Evolutionary conservation across 345 rosid genomes (phyloP), one percentile per base, ranked within the genome.

Genomic region (Lepidium sativum): DNA sequence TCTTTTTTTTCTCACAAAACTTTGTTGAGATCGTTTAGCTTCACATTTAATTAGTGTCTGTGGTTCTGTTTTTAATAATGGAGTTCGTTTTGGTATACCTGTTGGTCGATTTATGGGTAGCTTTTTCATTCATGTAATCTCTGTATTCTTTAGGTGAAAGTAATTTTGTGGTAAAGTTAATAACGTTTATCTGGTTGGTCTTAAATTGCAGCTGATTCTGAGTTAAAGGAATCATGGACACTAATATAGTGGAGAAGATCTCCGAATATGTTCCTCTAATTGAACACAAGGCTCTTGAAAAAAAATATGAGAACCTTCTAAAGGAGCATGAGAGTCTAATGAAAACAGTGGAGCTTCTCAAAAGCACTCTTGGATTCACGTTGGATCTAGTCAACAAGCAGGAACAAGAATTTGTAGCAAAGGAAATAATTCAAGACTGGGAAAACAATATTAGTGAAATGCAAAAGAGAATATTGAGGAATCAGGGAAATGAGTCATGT

Each of bases 131-230:
- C 12, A 9, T 31, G 8, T 18, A 9, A 8, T 29, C 55, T 29
- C 31, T 29, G 6, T 44, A 27, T 27, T 27, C 9, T 23, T 21
- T 0, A 5, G 8, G 8, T 51, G 20, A 14, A 29, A n/a, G 8
- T 29, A 27, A 8, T 32, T 5, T 33, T 43, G 39, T 33, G 40
- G 56, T 62, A 9, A 37, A 44, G 10, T 62, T 54, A n/a, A 42
- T 16, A 44, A 53, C 16, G 37, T 45, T 71, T 47, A 23, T 8
- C 2, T 48, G 43, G 25, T 6, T 23, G 9, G 20, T 49, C 32
- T 51, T 55, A 1, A 21, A 34, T 18, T 62, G 63, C 64, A 70
- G 75, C n/a, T 64, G 38, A 47, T 55, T 49, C 52, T 1, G 49
- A 44, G 56, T 40, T 3, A 4, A 48, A 18, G 55, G n/a, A 41